A percentile compares a stretch with the other conserved stretches of the same genome.
Evolutionary conservation across 331 rosid species (phyloP).

Genomic region (Quercus tomentella): DNA sequence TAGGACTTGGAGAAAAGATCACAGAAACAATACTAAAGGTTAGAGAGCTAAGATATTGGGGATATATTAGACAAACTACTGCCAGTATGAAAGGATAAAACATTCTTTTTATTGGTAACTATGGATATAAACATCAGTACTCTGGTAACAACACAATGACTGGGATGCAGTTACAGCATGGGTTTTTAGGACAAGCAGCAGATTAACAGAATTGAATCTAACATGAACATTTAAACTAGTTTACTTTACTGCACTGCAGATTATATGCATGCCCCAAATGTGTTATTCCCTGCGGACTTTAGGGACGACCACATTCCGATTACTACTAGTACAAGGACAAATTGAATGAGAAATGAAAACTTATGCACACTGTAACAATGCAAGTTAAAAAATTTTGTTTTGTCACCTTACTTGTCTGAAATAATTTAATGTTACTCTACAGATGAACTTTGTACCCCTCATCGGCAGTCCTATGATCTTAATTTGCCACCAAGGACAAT

Average conservation of each 20-base stretch:
- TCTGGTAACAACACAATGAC: no score
- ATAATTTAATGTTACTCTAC: slow-evolving; percentile 13
- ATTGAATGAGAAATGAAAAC: not conserved
- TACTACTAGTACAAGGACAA: not conserved
- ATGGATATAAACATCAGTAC: no score
- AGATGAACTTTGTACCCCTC: slow-evolving; percentile 15
- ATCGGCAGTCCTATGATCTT: slow-evolving; percentile 28
- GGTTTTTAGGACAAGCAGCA: no score
- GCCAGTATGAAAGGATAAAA: no score
- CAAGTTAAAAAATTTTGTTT: not conserved
- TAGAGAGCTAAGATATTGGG: not conserved
- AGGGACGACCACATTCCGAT: not conserved
- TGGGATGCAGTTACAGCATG: no score
- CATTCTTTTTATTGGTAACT: no score
- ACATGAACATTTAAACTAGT: not conserved
- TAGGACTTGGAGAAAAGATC: not conserved
- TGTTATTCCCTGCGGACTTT: not conserved
- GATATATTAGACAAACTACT: not conserved
- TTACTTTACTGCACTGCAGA: not conserved
- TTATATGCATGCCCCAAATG: not conserved
- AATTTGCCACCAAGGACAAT: slow-evolving; percentile 35
- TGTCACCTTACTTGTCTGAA: slow-evolving; percentile 21
- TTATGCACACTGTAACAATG: not conserved
- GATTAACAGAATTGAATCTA: not conserved
- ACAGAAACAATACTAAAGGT: not conserved